Conservation (phyloP, 305 asterid genomes). For the Striga hermonthica region DNA sequence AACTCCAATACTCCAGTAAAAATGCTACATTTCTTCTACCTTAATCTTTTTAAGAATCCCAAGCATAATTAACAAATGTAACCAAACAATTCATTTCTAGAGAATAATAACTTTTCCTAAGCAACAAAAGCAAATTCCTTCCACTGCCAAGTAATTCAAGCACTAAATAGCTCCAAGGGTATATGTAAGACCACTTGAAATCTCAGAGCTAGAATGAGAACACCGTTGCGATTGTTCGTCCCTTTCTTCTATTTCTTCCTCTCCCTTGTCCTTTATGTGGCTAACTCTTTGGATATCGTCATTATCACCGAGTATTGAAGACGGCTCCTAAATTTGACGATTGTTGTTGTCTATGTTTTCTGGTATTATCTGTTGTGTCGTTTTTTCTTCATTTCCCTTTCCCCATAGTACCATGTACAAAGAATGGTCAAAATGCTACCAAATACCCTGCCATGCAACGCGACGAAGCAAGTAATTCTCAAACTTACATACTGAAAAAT, state of each 20-base stretch:
- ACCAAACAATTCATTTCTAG: no score
- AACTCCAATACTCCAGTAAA: no score
- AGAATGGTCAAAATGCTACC: conserved; percentile 53
- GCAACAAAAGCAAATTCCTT: background rate
- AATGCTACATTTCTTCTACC: no score
- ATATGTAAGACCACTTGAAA: conserved; percentile 23
- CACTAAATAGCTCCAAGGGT: background rate
- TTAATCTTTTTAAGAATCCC: no score
- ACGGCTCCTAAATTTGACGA: background rate
- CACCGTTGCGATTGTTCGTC: conserved; percentile 22
- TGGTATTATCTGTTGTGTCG: conserved; percentile 22
- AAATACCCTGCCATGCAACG: conserved; percentile 40
- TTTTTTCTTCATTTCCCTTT: conserved; percentile 54
- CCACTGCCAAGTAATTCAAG: background rate
- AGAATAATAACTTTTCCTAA: background rate
- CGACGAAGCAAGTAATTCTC: no score
- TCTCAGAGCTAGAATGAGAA: conserved; percentile 31
- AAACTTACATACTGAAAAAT: no score
- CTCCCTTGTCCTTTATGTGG: conserved; percentile 11
- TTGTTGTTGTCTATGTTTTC: background rate
- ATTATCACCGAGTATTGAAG: background rate
- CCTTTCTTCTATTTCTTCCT: conserved; percentile 22
- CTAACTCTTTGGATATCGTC: conserved; percentile 6
- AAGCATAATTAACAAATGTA: no score
- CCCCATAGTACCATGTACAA: conserved; percentile 67